Evolutionary conservation across 2,329 filamentous ascomycete species (phyloP), one percentile per base, ranked within the genome.

Genomic region (Clonostachys rhizophaga): DNA sequence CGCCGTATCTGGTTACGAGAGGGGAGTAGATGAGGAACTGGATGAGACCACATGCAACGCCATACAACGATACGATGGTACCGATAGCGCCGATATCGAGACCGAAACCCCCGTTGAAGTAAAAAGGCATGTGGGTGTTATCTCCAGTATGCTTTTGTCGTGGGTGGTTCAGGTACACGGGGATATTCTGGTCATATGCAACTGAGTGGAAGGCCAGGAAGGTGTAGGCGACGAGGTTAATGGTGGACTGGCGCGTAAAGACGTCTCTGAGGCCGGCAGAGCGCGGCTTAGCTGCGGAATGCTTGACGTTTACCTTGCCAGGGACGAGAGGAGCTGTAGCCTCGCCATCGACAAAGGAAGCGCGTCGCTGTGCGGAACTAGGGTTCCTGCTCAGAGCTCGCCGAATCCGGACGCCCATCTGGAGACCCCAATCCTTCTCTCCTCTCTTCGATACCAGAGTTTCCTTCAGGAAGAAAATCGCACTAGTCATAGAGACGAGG

Each of bases 11-110:
- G 34, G 81, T 75, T 42, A 91, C 91, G 2, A 92, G 68, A 0
- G 80, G 74, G 0, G 92, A 91, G 62, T 96, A 96, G 47, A 95
- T 59, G 44, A 94, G 70, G 63, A 99, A 95, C 63, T 97, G 94
- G 42, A 90, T 79, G 16, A 94, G 55, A 58, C 91, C 89, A 54
- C 89, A 90, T 10, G 83, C 73, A 45, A 95, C 71, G 17, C 90
- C 91, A 62, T 92, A 95, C 5, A 89, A 58, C 2, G 89, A 94
- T 64, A 95, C 96, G 49, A 96, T 83, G 34, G 88, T 78, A 11
- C 92, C 92, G 53, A 97, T 96, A 43, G 81, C 76, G 49, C 83
- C 79, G 2, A 88, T 86, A 43, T 80, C 73, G 58, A 83, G 63
- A 1, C 90, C 90, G 59, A 95, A 95, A 0, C 91, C 91, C 36